Conservation (phyloP, 495 filamentous ascomycete genomes). For the Podospora didyma region DNA sequence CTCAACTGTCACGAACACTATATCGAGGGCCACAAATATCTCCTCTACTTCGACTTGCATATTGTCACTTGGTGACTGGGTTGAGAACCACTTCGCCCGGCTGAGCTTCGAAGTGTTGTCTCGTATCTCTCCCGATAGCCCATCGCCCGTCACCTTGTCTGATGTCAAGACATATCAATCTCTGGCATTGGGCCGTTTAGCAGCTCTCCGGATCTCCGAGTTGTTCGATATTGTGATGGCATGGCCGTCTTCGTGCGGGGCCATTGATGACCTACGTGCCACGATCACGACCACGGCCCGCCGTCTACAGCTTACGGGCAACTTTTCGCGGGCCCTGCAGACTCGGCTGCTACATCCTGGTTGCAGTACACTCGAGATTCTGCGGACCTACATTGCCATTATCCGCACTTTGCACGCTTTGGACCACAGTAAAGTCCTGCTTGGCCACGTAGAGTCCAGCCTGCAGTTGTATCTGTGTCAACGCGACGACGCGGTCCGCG, state of each 20-base stretch:
- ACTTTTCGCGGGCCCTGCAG: constrained; percentile 64
- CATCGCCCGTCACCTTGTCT: constrained; percentile 42
- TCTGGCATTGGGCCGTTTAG: constrained; percentile 73
- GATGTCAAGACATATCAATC: constrained; percentile 78
- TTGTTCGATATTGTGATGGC: constrained; percentile 84
- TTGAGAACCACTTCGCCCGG: constrained; percentile 65
- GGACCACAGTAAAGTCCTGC: constrained; percentile 84
- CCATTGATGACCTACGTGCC: constrained; percentile 68
- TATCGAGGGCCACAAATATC: constrained; percentile 20
- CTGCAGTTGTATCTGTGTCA: constrained; percentile 85
- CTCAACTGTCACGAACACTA: constrained; percentile 15
- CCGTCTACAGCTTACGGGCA: constrained; percentile 61
- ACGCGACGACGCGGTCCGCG: constrained; percentile 87
- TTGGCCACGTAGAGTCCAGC: constrained; percentile 78
- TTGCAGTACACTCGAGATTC: constrained; percentile 81
- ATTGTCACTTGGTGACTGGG: constrained; percentile 60
- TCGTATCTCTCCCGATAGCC: constrained; percentile 27
- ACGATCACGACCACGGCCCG: constrained; percentile 52
- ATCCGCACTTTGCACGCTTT: constrained; percentile 87
- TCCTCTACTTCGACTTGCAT: constrained; percentile 52
- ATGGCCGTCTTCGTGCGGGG: constrained; percentile 79
- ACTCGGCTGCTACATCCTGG: constrained; percentile 82
- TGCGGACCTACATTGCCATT: constrained; percentile 86
- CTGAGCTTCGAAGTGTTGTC: constrained; percentile 60
- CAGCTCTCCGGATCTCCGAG: constrained; percentile 71